Conservation (phyloP, 495 filamentous ascomycete genomes). For the Aspergillus conjunctus region DNA sequence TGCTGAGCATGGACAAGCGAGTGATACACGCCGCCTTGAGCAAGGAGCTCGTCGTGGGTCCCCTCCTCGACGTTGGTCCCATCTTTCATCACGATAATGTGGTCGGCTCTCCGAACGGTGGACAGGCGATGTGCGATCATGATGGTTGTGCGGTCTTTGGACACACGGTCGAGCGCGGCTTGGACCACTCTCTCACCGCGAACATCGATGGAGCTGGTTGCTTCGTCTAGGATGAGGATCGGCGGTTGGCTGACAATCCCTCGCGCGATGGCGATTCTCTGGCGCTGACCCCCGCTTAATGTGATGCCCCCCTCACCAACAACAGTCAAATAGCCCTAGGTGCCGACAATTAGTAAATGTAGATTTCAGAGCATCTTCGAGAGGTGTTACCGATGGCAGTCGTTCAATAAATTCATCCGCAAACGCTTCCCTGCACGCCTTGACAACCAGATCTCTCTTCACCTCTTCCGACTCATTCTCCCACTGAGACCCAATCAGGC, state of each 20-base stretch:
- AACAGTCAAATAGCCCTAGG: slow-evolving; percentile 37
- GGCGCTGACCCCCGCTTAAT: slow-evolving; percentile 54
- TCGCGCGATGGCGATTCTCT: slow-evolving; percentile 69
- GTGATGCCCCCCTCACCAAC: slow-evolving; percentile 39
- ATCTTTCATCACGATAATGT: slow-evolving; percentile 54
- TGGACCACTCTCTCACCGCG: slow-evolving; percentile 51
- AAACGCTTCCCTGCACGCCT: slow-evolving; percentile 32
- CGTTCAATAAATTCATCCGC: slow-evolving; percentile 38
- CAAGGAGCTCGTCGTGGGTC: slow-evolving; percentile 41
- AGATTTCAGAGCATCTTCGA: neutral
- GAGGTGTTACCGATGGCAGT: slow-evolving; percentile 31
- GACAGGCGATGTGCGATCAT: slow-evolving; percentile 61
- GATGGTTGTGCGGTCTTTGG: slow-evolving; percentile 42
- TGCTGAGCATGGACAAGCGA: slow-evolving; percentile 41
- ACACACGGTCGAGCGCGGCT: slow-evolving; percentile 45
- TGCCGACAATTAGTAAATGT: neutral
- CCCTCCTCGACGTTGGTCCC: slow-evolving; percentile 54
- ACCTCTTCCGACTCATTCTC: slow-evolving; percentile 50
- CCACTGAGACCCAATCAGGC: slow-evolving; percentile 61
- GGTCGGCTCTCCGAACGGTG: slow-evolving; percentile 55
- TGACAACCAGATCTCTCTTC: slow-evolving; percentile 46
- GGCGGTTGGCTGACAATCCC: slow-evolving; percentile 81
- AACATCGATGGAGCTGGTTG: slow-evolving; percentile 54
- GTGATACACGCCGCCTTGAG: slow-evolving; percentile 47
- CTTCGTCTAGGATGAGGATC: slow-evolving; percentile 68